A percentile compares a stretch with the other conserved stretches of the same genome.
phyloP scores from a whole-genome alignment of 2,329 filamentous ascomycete genomes.

The Thermomyces lanuginosus region DNA sequence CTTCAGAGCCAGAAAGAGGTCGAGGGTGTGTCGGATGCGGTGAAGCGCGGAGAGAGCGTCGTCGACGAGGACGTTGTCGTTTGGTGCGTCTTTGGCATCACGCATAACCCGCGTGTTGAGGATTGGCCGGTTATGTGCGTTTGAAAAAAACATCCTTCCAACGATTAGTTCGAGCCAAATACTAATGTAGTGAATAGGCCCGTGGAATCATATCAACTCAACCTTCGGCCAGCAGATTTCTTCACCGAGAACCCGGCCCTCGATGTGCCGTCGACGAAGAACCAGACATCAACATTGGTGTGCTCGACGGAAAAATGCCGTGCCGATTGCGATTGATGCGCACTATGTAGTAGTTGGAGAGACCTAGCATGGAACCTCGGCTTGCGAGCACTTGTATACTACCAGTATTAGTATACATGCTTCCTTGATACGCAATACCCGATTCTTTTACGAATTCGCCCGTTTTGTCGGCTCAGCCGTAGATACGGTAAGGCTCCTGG shows the following conservation, averaged over 20 bases:
- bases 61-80: conserved; percentile 27
- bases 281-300: conserved; percentile 17
- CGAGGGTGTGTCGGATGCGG: conserved; percentile 19
- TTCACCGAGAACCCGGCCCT: conserved; percentile 38
- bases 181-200: conserved; percentile 13
- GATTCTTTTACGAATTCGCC: no score
- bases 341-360: no score
- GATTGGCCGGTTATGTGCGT: conserved; percentile 30
- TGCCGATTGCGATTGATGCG: no score
- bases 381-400: no score
- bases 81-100: conserved; percentile 30
- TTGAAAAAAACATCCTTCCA: background rate
- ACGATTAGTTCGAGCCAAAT: background rate
- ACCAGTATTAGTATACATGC: no score
- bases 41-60: conserved; percentile 18
- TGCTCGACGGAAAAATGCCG: no score
- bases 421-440: no score
- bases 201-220: conserved; percentile 22
- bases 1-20: conserved; percentile 33
- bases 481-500: no score
- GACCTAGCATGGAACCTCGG: no score
- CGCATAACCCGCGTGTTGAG: conserved; percentile 29
- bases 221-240: conserved; percentile 37
- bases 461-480: no score
- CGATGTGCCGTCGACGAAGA: conserved; percentile 33